Percentiles rank a stretch among this genome's conserved stretches.
Evolutionary conservation across 148 eudicot species (phyloP).

Genomic region (Persicaria tinctoria): DNA sequence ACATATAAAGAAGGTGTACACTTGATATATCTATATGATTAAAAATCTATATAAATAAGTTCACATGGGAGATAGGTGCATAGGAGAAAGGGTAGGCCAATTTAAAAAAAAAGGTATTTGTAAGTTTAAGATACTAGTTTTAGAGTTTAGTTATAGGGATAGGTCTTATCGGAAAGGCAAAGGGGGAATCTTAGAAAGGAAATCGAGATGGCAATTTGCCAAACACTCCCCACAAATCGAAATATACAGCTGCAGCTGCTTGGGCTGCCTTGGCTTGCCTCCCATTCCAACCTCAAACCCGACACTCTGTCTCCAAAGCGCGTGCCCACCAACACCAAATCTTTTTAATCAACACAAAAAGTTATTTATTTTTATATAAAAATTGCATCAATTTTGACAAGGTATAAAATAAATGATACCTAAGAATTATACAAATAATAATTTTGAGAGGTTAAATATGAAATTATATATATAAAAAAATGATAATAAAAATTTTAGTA

Average conservation of each 20-base stretch:
- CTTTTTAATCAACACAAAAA: too few relatives aligned
- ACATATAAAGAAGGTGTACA: background rate
- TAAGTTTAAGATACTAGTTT: too few relatives aligned
- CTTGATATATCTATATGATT: background rate
- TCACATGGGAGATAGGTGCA: background rate
- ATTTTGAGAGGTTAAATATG: too few relatives aligned
- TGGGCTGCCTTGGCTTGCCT: too few relatives aligned
- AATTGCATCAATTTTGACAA: too few relatives aligned
- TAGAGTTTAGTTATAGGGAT: background rate
- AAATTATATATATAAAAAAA: too few relatives aligned
- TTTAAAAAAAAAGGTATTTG: too few relatives aligned
- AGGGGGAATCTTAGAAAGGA: slow-evolving; percentile 4
- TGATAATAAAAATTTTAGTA: too few relatives aligned
- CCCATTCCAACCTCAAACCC: background rate
- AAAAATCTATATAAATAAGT: background rate
- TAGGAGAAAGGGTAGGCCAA: background rate
- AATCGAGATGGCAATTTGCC: slow-evolving; percentile 1
- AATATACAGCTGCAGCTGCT: too few relatives aligned
- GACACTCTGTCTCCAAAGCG: background rate
- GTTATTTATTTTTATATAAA: too few relatives aligned
- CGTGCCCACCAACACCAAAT: background rate
- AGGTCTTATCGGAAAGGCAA: background rate
- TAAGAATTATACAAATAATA: too few relatives aligned
- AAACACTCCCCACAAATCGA: background rate
- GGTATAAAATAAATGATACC: too few relatives aligned